Evolutionary conservation across 495 filamentous ascomycete genomes (phyloP).

Genomic region (Hypoxylon subgilvum): DNA sequence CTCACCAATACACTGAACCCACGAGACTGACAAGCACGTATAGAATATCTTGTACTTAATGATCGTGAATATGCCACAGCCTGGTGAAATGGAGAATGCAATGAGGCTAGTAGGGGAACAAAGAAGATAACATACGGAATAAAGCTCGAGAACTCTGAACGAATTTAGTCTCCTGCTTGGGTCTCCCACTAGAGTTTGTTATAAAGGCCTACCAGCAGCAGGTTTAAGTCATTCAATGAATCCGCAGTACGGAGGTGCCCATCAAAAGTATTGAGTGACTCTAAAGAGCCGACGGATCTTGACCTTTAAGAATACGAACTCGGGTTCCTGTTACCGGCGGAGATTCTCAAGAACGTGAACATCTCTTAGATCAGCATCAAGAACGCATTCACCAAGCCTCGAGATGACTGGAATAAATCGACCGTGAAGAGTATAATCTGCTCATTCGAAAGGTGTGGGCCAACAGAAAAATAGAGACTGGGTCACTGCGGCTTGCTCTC

Average conservation of each 20-base stretch:
- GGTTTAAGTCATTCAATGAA: no score
- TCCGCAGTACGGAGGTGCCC: no score
- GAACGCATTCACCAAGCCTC: constrained; percentile 10
- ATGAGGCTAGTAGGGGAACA: constrained; percentile 9
- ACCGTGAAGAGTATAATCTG: constrained; percentile 13
- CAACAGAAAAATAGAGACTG: neutral
- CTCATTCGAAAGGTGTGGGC: neutral
- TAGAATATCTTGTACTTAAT: constrained; percentile 29
- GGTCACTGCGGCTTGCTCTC: constrained; percentile 19
- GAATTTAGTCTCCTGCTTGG: no score
- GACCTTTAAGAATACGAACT: constrained; percentile 14
- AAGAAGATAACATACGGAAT: neutral
- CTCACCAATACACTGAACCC: neutral
- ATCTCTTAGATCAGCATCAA: constrained; percentile 8
- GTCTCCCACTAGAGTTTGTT: no score
- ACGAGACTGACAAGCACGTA: neutral
- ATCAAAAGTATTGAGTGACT: no score
- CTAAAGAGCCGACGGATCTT: no score
- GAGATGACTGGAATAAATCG: constrained; percentile 34
- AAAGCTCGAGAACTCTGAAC: no score
- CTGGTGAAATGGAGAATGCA: constrained; percentile 25
- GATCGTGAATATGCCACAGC: constrained; percentile 27
- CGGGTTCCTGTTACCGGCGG: neutral
- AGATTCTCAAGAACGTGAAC: neutral
- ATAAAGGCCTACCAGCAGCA: no score